Evolutionary conservation across 2,329 filamentous ascomycete species (phyloP).

Genomic region (Paradendryphiella salina): DNA sequence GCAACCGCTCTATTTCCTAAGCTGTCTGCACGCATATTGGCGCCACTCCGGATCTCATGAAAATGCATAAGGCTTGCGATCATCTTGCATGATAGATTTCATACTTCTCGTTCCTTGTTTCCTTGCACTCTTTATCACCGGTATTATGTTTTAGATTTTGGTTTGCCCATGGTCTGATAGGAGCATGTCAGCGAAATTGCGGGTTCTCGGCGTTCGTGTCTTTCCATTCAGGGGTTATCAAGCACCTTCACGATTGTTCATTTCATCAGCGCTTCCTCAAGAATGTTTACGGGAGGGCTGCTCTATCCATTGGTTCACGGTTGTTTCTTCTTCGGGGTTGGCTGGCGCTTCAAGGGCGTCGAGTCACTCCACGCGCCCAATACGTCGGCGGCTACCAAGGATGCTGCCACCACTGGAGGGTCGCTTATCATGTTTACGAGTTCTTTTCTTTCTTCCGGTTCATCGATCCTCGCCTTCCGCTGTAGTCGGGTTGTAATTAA

Average conservation of each 20-base stretch:
- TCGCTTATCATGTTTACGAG: conserved; percentile 32
- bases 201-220: conserved; percentile 36
- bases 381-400: conserved; percentile 8
- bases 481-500: conserved; percentile 45
- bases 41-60: conserved; percentile 43
- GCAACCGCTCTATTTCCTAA: conserved; percentile 34
- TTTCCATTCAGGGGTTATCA: conserved; percentile 27
- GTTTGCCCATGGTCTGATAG: conserved; percentile 32
- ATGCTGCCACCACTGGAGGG: conserved; percentile 13
- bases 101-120: conserved; percentile 24
- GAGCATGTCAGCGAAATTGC: conserved; percentile 42
- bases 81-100: conserved; percentile 49
- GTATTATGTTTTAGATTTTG: conserved; percentile 39
- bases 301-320: conserved; percentile 36
- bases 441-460: conserved; percentile 20
- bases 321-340: conserved; percentile 31
- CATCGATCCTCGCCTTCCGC: conserved; percentile 33
- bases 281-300: conserved; percentile 30
- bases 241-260: conserved; percentile 38
- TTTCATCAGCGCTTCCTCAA: conserved; percentile 31
- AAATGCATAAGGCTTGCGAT: conserved; percentile 42
- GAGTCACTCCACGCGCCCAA: conserved; percentile 22
- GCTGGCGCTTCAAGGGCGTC: conserved; percentile 21
- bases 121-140: conserved; percentile 30
- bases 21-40: conserved; percentile 45